Conservation (phyloP, 768 basidiomycete species). For the Piloderma croceum region DNA sequence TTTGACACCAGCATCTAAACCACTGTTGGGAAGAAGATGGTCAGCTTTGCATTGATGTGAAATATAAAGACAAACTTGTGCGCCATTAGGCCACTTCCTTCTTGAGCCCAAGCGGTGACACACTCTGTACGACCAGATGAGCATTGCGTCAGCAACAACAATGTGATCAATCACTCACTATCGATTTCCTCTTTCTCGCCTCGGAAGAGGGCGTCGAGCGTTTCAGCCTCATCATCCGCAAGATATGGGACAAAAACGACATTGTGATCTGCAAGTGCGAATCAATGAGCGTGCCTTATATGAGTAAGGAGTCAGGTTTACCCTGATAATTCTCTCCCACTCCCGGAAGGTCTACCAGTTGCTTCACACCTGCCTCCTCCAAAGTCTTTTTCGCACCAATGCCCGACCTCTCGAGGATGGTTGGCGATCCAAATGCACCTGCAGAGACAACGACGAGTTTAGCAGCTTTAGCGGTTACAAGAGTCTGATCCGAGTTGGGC, state of each 20-base stretch:
- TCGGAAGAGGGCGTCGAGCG: constrained; percentile 43
- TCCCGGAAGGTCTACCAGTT: constrained; percentile 60
- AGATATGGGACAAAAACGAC: constrained; percentile 27
- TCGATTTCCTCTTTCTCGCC: constrained; percentile 33
- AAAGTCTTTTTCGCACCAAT: constrained; percentile 55
- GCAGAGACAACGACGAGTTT: constrained; percentile 45
- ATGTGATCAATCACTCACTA: constrained; percentile 28
- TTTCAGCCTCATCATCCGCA: constrained; percentile 40
- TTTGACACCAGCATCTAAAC: constrained; percentile 51
- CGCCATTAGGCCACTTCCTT: constrained; percentile 44
- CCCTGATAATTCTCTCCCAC: constrained; percentile 70
- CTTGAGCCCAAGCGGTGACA: constrained; percentile 27
- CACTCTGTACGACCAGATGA: no score
- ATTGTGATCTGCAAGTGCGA: constrained; percentile 24
- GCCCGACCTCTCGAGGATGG: constrained; percentile 59
- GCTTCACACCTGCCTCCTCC: constrained; percentile 39
- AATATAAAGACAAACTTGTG: constrained; percentile 40
- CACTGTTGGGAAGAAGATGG: constrained; percentile 29
- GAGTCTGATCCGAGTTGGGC: constrained; percentile 19
- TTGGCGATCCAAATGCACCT: constrained; percentile 51
- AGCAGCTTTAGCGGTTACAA: constrained; percentile 29
- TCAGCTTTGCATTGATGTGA: neutral
- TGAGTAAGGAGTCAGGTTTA: constrained; percentile 14
- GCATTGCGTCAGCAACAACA: constrained; percentile 10
- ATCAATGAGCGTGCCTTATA: neutral